These are phyloP conservation scores for Lecanicillium sp. DNA, from an alignment of 2,329 filamentous ascomycete species.

Conservation along the genomic window DNA sequence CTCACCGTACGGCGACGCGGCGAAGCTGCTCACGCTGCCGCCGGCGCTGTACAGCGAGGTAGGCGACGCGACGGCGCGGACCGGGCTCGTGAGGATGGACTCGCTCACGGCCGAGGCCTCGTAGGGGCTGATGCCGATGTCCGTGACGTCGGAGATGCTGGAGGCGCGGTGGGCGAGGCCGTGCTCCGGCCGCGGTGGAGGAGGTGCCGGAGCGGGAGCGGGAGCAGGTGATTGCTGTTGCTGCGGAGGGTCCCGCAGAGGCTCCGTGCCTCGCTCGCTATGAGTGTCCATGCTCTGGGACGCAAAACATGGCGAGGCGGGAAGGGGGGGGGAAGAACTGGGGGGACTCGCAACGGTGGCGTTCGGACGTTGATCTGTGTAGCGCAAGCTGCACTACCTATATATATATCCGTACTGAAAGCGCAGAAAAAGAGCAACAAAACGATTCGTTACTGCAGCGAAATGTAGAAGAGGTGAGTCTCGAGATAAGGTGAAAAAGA, in stretches of 20 bases:
- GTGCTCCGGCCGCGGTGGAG: slow-evolving; percentile 5
- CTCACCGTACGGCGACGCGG: not conserved
- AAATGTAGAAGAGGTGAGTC: no score
- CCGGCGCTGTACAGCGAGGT: slow-evolving; percentile 33
- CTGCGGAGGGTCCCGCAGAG: slow-evolving; percentile 18
- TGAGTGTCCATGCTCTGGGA: slow-evolving; percentile 24
- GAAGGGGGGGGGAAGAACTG: not conserved
- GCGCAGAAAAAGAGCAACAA: no score
- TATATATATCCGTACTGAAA: no score
- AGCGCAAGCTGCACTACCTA: not conserved
- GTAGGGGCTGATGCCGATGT: slow-evolving; percentile 23
- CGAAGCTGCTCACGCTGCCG: slow-evolving; percentile 5
- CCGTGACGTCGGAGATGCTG: slow-evolving; percentile 28
- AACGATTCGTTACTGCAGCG: no score
- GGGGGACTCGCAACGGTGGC: no score
- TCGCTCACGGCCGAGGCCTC: slow-evolving; percentile 17
- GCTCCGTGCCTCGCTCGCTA: slow-evolving; percentile 26
- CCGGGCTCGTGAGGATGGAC: slow-evolving; percentile 14
- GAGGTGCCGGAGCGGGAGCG: not conserved
- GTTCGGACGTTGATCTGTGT: not conserved
- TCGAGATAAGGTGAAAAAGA: not conserved
- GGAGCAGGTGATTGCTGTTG: slow-evolving; percentile 3
- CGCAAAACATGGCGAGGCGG: slow-evolving; percentile 19
- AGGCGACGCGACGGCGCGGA: slow-evolving; percentile 33
- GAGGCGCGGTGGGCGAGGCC: slow-evolving; percentile 28